Percentiles rank a stretch among this genome's conserved stretches.
Evolutionary conservation across 208 protist genomes (phyloP).

Genomic region (Leishmania tropica): DNA sequence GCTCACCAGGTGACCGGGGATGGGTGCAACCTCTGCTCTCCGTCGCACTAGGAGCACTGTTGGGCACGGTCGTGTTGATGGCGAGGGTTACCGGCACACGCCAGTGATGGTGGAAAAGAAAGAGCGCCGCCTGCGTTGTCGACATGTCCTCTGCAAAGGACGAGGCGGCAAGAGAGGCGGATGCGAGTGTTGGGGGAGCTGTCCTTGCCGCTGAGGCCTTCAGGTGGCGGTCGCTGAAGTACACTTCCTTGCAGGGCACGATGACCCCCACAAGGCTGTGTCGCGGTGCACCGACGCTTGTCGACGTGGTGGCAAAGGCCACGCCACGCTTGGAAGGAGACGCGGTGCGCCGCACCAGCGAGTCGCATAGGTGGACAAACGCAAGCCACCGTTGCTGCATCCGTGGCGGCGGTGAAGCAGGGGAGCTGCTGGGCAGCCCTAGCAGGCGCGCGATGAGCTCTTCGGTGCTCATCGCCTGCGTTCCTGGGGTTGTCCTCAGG

Average conservation of each 20-base stretch:
- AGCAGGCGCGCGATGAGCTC: neutral
- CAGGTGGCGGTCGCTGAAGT: slow-evolving; percentile 14
- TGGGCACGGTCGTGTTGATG: slow-evolving; percentile 30
- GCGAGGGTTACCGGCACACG: slow-evolving; percentile 29
- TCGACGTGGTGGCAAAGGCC: neutral
- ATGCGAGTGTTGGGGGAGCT: neutral
- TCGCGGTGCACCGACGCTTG: neutral
- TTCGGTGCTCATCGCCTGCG: neutral
- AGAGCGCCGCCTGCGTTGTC: slow-evolving; percentile 25
- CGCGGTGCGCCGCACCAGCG: neutral
- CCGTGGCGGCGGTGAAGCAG: neutral
- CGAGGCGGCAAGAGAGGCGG: neutral
- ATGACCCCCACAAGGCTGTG: slow-evolving; percentile 7
- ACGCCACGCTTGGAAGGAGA: neutral
- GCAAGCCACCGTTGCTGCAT: slow-evolving; percentile 9
- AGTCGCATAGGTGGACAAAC: slow-evolving; percentile 19
- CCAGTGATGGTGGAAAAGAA: slow-evolving; percentile 12
- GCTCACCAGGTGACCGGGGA: neutral
- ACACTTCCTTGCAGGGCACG: slow-evolving; percentile 38
- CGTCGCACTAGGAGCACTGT: neutral
- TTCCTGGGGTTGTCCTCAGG: neutral
- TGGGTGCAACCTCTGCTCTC: neutral
- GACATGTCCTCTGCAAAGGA: slow-evolving; percentile 9
- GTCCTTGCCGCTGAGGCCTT: neutral
- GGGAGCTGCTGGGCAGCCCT: neutral